Conservation (phyloP, 139 green algal species). For the Coccomyxa sp. region DNA sequence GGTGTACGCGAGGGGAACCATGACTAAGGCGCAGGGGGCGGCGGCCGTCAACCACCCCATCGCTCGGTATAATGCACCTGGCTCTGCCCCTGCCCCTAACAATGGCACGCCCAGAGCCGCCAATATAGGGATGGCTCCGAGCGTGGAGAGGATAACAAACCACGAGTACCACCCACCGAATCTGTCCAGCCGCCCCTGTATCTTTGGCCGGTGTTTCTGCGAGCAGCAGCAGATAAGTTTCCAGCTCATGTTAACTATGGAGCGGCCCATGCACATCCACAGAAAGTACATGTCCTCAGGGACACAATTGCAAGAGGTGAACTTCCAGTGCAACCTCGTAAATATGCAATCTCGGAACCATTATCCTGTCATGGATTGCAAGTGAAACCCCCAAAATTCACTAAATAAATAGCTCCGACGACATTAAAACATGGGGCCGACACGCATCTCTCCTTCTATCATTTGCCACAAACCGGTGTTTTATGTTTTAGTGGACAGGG, state of each 20-base stretch:
- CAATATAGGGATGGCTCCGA: slow-evolving; percentile 26
- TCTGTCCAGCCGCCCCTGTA: slow-evolving; percentile 58
- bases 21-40: slow-evolving; percentile 80
- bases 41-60: slow-evolving; percentile 77
- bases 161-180: slow-evolving; percentile 67
- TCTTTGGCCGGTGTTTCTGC: slow-evolving; percentile 50
- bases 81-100: slow-evolving; percentile 28
- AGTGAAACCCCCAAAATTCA: too few species aligned
- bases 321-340: background rate
- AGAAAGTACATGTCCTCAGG: too few species aligned
- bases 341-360: background rate
- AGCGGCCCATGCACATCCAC: background rate
- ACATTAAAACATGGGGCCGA: too few species aligned
- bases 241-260: background rate
- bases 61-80: slow-evolving; percentile 74
- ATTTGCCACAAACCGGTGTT: too few species aligned
- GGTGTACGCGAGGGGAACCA: slow-evolving; percentile 82
- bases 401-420: too few species aligned
- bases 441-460: too few species aligned
- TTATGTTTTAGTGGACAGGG: too few species aligned
- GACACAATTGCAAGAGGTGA: background rate
- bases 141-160: slow-evolving; percentile 51
- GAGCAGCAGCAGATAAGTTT: background rate
- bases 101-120: slow-evolving; percentile 51
- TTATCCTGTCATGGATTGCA: background rate